Conservation (phyloP, 495 filamentous ascomycete species). For the Annulohypoxylon nitens region DNA sequence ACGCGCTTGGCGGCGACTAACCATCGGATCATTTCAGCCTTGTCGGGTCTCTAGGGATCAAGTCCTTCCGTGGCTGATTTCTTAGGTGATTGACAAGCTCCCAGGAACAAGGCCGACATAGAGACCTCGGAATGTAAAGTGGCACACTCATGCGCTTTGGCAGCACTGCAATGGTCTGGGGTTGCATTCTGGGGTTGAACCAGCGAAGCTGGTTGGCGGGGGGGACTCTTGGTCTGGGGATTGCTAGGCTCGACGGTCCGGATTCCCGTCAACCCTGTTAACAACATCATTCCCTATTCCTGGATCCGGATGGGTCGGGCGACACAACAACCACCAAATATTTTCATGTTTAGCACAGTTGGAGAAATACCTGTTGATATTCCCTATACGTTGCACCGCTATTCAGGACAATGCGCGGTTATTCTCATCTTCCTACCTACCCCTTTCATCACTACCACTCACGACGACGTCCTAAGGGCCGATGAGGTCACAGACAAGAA, state of each 20-base stretch:
- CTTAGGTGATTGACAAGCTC: slow-evolving; percentile 45
- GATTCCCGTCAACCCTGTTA: slow-evolving; percentile 45
- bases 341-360: slow-evolving; percentile 37
- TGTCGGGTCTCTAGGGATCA: slow-evolving; percentile 49
- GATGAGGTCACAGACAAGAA: slow-evolving; percentile 44
- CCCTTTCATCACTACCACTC: slow-evolving; percentile 31
- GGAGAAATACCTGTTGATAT: slow-evolving; percentile 31
- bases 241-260: slow-evolving; percentile 49
- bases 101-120: slow-evolving; percentile 39
- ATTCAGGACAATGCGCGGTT: slow-evolving; percentile 27
- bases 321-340: slow-evolving; percentile 24
- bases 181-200: slow-evolving; percentile 43
- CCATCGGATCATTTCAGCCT: slow-evolving; percentile 51
- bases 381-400: slow-evolving; percentile 44
- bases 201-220: slow-evolving; percentile 50
- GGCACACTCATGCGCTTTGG: slow-evolving; percentile 37
- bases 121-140: slow-evolving; percentile 28
- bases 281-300: slow-evolving; percentile 35
- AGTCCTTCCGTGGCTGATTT: slow-evolving; percentile 49
- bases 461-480: slow-evolving; percentile 36
- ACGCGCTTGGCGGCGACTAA: slow-evolving; percentile 33
- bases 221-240: slow-evolving; percentile 50
- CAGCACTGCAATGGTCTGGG: slow-evolving; percentile 38
- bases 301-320: slow-evolving; percentile 37
- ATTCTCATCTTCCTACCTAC: slow-evolving; percentile 41